Evolutionary conservation across 75 land plant species (phyloP), one percentile per base, ranked within the genome.

Genomic region (Sequoia sempervirens): DNA sequence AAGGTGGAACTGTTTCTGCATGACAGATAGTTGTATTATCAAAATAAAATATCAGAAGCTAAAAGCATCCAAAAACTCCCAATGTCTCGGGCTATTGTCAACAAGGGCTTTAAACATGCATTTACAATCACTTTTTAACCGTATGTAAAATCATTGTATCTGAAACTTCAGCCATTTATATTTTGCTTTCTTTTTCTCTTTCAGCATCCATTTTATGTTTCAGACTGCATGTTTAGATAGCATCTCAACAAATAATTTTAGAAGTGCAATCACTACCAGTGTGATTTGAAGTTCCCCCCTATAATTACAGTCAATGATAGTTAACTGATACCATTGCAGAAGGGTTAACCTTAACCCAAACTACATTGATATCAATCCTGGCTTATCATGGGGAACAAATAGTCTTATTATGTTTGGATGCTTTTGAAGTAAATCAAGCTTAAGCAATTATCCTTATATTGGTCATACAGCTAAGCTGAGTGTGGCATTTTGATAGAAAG

Each of bases 401-500:
- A 26, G 66, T 61, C 28, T 2, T 61, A 61, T 26, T 61, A 8
- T 61, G 66, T 26, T 61, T 20, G 26, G 8, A 61, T 61, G 8
- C 28, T 20, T 61, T 61, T 23, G 66, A 61, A 23, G 8, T 0
- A 61, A 61, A 61, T 0, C 7, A 61, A 61, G 6, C 66, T 61
- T 23, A 61, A 61, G 66, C 66, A 61, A 26, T 61, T 23, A 28
- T 61, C n/a, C 66, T 61, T 23, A 61, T 23, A 26, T 23, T 6
- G 66, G 45, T 79, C 69, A 23, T 61, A 61, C n/a, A 23, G 8
- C 66, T 85, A 89, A 79, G 94, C 92, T 81, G 94, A 91, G 69
- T 83, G 82, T 20, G 94, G 92, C 81, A 92, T 82, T 81, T 84
- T 89, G 61, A 85, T 14, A 5, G 90, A 88, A 89, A 89, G 82